Conservation (phyloP, 257 asterid genomes). For the Solanum sparsipilum region DNA sequence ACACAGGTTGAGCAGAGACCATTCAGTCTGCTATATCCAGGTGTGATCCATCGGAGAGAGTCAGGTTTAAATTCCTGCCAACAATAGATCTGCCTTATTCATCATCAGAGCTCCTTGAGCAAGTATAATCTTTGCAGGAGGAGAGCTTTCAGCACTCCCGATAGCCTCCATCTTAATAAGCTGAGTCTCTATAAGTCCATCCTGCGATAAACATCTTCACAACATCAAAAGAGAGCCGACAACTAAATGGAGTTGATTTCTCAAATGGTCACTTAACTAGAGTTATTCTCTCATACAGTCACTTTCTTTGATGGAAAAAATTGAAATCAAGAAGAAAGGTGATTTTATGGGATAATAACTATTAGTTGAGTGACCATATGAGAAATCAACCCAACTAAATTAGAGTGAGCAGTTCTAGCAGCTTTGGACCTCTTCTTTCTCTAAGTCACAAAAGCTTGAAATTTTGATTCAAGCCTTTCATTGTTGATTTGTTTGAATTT, state of each 20-base stretch:
- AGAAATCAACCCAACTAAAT: not conserved
- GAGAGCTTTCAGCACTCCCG: not conserved
- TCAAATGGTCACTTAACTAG: not conserved
- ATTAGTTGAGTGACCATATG: not conserved
- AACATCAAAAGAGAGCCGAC: not conserved
- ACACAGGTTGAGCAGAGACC: not conserved
- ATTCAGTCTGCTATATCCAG: not conserved
- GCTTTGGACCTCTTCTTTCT: not conserved
- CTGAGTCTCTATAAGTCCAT: not conserved
- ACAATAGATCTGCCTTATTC: not conserved
- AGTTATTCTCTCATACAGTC: not conserved
- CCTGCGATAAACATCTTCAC: not conserved
- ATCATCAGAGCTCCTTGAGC: not conserved
- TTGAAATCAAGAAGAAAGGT: not conserved
- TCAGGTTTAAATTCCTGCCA: not conserved
- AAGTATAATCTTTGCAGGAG: not conserved
- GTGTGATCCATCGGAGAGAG: not conserved
- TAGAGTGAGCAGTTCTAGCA: not conserved
- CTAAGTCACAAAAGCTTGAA: not conserved
- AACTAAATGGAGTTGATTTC: not conserved
- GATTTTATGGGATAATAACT: not conserved
- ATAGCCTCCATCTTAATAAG: not conserved
- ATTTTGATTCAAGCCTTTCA: not conserved
- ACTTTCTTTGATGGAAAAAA: not conserved
- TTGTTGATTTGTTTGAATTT: not conserved